These are phyloP conservation scores for Globisporangium okanoganense DNA, from an alignment of 352 stramenopile genomes.

Conservation along the genomic window DNA sequence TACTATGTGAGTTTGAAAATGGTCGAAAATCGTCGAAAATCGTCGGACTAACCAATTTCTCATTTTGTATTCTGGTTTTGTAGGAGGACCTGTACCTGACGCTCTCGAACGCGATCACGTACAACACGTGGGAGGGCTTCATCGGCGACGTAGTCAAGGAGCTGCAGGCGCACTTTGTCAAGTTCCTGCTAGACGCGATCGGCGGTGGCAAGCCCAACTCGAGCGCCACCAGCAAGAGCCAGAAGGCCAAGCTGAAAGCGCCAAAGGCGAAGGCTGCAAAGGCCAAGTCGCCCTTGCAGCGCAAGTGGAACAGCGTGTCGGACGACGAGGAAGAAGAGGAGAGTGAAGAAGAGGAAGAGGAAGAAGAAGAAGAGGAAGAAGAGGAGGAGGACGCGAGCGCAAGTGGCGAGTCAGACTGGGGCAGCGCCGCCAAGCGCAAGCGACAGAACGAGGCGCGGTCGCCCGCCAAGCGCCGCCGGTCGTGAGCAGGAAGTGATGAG, in stretches of 20 bases:
- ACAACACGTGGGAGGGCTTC: slow-evolving; percentile 63
- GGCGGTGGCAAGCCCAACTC: slow-evolving; percentile 26
- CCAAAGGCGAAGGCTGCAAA: not conserved
- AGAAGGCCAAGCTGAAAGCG: slow-evolving; percentile 23
- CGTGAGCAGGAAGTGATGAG: not conserved
- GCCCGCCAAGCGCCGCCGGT: slow-evolving; percentile 23
- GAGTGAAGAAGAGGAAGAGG: slow-evolving; percentile 51
- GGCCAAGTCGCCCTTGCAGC: not conserved
- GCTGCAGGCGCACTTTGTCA: slow-evolving; percentile 65
- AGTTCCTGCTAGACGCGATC: slow-evolving; percentile 69
- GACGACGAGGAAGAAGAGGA: slow-evolving; percentile 45
- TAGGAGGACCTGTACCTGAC: slow-evolving; percentile 72
- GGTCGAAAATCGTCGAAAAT: not conserved
- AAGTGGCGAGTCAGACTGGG: slow-evolving; percentile 40
- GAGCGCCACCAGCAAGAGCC: slow-evolving; percentile 10
- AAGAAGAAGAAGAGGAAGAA: slow-evolving; percentile 26
- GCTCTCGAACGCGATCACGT: slow-evolving; percentile 78
- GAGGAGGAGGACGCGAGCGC: slow-evolving; percentile 17
- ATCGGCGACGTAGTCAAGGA: slow-evolving; percentile 61
- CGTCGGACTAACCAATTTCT: slow-evolving; percentile 7
- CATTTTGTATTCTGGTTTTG: not conserved
- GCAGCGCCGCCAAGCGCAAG: slow-evolving; percentile 24
- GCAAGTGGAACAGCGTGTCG: slow-evolving; percentile 17
- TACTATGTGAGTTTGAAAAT: slow-evolving; percentile 63
- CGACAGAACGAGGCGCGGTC: slow-evolving; percentile 21